Evolutionary conservation across 768 basidiomycete genomes (phyloP), one percentile per base, ranked within the genome.

Genomic region (Mycena belliarum): DNA sequence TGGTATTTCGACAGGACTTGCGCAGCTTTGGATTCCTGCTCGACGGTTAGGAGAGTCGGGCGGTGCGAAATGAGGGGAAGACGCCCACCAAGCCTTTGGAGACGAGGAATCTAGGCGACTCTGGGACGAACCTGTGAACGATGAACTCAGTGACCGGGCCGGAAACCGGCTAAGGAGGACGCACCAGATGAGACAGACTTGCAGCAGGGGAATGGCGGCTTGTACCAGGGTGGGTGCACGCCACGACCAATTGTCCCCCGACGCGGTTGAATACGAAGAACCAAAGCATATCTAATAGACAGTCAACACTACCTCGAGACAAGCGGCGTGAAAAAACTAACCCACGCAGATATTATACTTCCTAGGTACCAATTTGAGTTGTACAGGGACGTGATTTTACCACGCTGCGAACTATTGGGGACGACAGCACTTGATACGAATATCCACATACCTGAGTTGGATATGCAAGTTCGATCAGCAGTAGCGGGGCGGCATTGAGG

Each of bases 351-450:
- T 37, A 85, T 69, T 56, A 89, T 85, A 58, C 85, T 85, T 11
- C 90, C 89, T 33, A 86, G 65, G 69, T 91, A 91, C 89, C 89
- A 91, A 47, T 79, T 80, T 0, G 86, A 79, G 71, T 91, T 91
- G 70, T 86, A 90, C 54, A 86, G 67, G 11, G 85, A 81, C 16
- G 83, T 86, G 21, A 86, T 73, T 69, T 84, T 82, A 4, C 81
- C 85, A 54, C 76, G 73, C 76, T 77, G 29, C 20, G 58, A 41
- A 44, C 45, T 46, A 32, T 60, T 24, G 18, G 12, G 8, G 51
- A 29, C 32, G 25, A 42, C 29, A 32, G 7, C 29, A 20, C n/a
- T n/a, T n/a, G n/a, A n/a, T n/a, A n/a, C 4, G 14, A 20, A 15
- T 35, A 15, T 7, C 11, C 15, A 69, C 74, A 52, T 65, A 83